These are phyloP conservation scores for Mortierella sp. DNA, from an alignment of 371 early-diverging fungal genomes.

Conservation along the genomic window DNA sequence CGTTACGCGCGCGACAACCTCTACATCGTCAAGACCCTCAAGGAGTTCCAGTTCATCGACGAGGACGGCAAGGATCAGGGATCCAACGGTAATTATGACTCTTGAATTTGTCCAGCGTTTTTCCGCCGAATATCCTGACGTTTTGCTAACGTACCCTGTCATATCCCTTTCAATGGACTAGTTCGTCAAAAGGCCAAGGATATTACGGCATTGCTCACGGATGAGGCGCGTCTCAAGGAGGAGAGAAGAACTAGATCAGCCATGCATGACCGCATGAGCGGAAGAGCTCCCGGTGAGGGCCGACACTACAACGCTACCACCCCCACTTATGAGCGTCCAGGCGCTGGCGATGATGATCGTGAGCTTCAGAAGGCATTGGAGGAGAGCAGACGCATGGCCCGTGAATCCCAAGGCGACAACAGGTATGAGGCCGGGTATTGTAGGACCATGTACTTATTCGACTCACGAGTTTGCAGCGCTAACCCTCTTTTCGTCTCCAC, in stretches of 20 bases:
- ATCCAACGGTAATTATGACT: conserved; percentile 72
- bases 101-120: neutral
- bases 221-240: conserved; percentile 84
- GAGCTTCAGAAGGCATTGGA: conserved; percentile 89
- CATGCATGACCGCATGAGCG: conserved; percentile 76
- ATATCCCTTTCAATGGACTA: conserved; percentile 25
- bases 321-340: conserved; percentile 62
- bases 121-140: neutral
- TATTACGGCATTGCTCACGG: conserved; percentile 84
- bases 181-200: conserved; percentile 96
- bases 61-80: conserved; percentile 94
- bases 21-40: conserved; percentile 93
- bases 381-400: conserved; percentile 83
- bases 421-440: conserved; percentile 27
- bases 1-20: conserved; percentile 90
- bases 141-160: neutral
- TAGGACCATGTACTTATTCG: neutral
- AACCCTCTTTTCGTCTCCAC: neutral
- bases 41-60: conserved; percentile 96
- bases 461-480: neutral
- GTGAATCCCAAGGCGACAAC: conserved; percentile 64
- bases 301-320: conserved; percentile 57
- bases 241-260: conserved; percentile 76
- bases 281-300: conserved; percentile 52
- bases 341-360: conserved; percentile 79